Percentiles rank a stretch among this genome's conserved stretches.
These are phyloP conservation scores for Diospyros kaki DNA, from an alignment of 148 eudicot genomes.

Conservation along the genomic window DNA sequence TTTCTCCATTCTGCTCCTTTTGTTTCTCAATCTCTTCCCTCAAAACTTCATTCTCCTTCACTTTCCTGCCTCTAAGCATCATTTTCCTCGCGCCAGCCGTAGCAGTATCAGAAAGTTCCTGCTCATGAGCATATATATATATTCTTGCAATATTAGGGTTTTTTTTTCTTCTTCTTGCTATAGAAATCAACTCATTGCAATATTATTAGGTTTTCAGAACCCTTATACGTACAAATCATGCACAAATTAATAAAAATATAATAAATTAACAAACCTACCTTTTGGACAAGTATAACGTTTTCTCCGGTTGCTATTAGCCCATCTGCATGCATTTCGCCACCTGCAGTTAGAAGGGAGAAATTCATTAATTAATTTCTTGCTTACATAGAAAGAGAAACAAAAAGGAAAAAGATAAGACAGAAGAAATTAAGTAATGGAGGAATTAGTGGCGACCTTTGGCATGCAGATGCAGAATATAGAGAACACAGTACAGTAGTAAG, in stretches of 20 bases:
- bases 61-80: conserved; percentile 48
- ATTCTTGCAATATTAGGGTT: background rate
- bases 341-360: conserved; percentile 17
- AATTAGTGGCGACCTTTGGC: background rate
- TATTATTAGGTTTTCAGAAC: too few species aligned
- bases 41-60: conserved; percentile 14
- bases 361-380: background rate
- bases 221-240: background rate
- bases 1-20: conserved; percentile 11
- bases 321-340: conserved; percentile 16
- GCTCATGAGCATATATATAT: background rate
- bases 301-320: conserved; percentile 5
- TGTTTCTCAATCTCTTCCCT: conserved; percentile 15
- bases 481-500: conserved; percentile 28
- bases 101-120: conserved; percentile 18
- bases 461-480: conserved; percentile 40
- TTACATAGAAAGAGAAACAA: too few species aligned
- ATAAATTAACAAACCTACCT: background rate
- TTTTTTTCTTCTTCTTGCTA: background rate
- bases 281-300: conserved; percentile 7
- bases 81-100: conserved; percentile 13
- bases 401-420: conserved; percentile 25
- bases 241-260: background rate
- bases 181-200: background rate
- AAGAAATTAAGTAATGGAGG: conserved; percentile 10